These are phyloP conservation scores for Monascus ruber DNA, from an alignment of 2,329 filamentous ascomycete genomes.

Conservation along the genomic window DNA sequence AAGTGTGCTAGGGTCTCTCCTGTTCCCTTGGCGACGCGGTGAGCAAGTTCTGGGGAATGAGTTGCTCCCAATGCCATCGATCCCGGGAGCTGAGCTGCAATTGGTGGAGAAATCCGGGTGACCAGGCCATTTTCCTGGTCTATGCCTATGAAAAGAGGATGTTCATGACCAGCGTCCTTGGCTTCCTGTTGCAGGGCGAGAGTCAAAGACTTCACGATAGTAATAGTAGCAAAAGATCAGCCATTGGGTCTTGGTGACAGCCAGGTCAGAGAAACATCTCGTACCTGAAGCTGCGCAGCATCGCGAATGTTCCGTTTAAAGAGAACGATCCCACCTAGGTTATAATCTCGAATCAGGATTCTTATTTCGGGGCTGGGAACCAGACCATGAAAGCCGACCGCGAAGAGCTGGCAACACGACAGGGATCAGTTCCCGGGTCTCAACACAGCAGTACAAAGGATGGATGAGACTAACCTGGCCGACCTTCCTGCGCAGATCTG, in stretches of 20 bases:
- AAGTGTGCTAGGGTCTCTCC: slow-evolving; percentile 27
- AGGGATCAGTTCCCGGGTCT: slow-evolving; percentile 10
- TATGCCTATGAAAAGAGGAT: slow-evolving; percentile 33
- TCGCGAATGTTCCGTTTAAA: slow-evolving; percentile 32
- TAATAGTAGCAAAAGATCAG: slow-evolving; percentile 1
- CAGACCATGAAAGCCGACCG: slow-evolving; percentile 33
- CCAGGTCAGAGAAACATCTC: slow-evolving; percentile 6
- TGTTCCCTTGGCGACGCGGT: slow-evolving; percentile 26
- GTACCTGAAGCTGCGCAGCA: slow-evolving; percentile 27
- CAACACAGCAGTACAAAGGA: neutral
- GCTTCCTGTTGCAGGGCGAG: slow-evolving; percentile 30
- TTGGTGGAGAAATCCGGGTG: slow-evolving; percentile 29
- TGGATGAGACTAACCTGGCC: slow-evolving; percentile 19
- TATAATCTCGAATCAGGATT: slow-evolving; percentile 30
- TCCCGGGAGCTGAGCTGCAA: slow-evolving; percentile 31
- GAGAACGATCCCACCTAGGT: slow-evolving; percentile 31
- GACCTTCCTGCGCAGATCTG: slow-evolving; percentile 18
- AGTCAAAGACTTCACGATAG: slow-evolving; percentile 15
- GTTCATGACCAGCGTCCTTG: slow-evolving; percentile 25
- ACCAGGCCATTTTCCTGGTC: slow-evolving; percentile 38
- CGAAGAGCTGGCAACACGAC: slow-evolving; percentile 26
- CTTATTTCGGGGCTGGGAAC: slow-evolving; percentile 31
- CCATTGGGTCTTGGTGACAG: slow-evolving; percentile 1
- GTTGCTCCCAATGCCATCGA: slow-evolving; percentile 36
- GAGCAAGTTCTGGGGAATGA: slow-evolving; percentile 21